A percentile compares a stretch with the other conserved stretches of the same genome.
phyloP scores from a whole-genome alignment of 305 asterid genomes.

The Fraxinus nigra region DNA sequence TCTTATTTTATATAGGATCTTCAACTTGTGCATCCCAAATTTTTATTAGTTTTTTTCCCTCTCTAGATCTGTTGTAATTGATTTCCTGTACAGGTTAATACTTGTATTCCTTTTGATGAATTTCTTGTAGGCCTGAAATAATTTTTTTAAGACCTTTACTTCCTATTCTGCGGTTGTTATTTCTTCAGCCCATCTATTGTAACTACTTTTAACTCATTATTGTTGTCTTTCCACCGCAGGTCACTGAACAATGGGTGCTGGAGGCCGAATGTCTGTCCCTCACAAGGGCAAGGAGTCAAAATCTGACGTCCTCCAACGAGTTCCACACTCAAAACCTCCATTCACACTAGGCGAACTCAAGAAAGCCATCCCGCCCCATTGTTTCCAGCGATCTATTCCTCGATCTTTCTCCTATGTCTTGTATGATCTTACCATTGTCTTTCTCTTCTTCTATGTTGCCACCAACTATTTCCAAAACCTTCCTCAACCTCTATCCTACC shows the following conservation, averaged over 20 bases:
- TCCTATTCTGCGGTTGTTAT: not conserved
- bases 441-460: conserved; percentile 58
- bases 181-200: not conserved
- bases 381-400: conserved; percentile 73
- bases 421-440: conserved; percentile 53
- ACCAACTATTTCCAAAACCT: conserved; percentile 59
- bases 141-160: not conserved
- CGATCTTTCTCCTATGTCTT: conserved; percentile 73
- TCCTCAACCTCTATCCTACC: conserved; percentile 43
- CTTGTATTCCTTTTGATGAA: not conserved
- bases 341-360: conserved; percentile 66
- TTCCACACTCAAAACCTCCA: conserved; percentile 74
- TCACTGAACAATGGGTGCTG: conserved; percentile 76
- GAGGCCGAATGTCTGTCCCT: conserved; percentile 72
- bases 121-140: not conserved
- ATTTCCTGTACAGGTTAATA: not conserved
- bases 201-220: not conserved
- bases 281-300: conserved; percentile 40
- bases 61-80: not conserved
- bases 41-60: not conserved
- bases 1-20: not conserved
- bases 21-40: not conserved
- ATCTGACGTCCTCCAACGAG: conserved; percentile 47
- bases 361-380: conserved; percentile 87
- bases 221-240: conserved; percentile 30